Percentiles rank a stretch among this genome's conserved stretches.
Conservation (phyloP, 495 filamentous ascomycete genomes). For the Sabuloglossum arenarium region DNA sequence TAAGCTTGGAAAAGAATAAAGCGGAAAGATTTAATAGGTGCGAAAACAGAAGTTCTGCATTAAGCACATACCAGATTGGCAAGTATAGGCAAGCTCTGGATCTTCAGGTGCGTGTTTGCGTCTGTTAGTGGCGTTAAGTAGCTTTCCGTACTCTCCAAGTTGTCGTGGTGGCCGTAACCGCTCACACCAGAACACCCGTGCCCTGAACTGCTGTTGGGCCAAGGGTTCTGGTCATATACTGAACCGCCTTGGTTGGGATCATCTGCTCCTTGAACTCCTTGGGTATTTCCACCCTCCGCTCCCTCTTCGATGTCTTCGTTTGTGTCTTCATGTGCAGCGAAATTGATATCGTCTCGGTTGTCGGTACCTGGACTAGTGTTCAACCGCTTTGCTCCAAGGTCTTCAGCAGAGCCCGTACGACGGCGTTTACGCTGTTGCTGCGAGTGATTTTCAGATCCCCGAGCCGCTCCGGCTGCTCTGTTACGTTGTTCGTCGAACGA, state of each 20-base stretch:
- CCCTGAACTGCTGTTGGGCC: background rate
- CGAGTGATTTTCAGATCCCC: background rate
- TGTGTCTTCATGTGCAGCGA: background rate
- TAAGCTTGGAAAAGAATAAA: slow-evolving; percentile 5
- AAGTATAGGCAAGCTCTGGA: slow-evolving; percentile 48
- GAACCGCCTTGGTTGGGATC: background rate
- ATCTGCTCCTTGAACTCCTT: background rate
- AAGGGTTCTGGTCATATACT: background rate
- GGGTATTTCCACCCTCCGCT: background rate
- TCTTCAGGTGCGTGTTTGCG: slow-evolving; percentile 36
- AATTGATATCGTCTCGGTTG: background rate
- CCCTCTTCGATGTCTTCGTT: background rate
- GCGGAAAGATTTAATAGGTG: background rate
- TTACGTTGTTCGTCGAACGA: background rate
- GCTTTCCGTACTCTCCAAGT: background rate
- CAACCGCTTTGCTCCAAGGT: background rate
- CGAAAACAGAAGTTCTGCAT: background rate
- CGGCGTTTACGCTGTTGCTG: background rate
- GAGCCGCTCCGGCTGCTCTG: background rate
- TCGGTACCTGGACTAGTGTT: background rate
- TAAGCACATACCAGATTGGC: slow-evolving; percentile 40
- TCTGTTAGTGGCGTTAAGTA: slow-evolving; percentile 12
- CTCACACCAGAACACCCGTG: background rate
- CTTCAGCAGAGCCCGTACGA: background rate
- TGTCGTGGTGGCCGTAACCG: background rate